Percentiles rank a stretch among this genome's conserved stretches.
Evolutionary conservation across 768 basidiomycete species (phyloP).

Genomic region (Tricholoma sp.): DNA sequence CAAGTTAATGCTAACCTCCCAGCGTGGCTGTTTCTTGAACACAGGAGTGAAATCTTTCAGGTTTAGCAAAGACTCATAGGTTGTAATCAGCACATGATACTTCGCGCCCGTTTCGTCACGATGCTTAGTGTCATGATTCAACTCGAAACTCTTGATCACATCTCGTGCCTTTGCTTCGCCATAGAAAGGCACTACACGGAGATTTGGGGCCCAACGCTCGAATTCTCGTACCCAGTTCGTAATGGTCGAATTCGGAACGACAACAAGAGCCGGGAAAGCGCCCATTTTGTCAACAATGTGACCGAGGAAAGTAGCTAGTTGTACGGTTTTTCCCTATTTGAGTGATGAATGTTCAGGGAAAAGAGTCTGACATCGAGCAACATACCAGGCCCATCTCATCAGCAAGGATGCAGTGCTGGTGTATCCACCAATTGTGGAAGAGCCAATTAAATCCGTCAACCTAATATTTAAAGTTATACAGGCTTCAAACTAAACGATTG

Average conservation of each 20-base stretch:
- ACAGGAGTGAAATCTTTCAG: conserved; percentile 63
- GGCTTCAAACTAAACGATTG: conserved; percentile 3
- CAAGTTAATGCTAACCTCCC: conserved; percentile 54
- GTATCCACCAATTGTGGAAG: conserved; percentile 83
- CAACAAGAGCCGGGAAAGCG: conserved; percentile 77
- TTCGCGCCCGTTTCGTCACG: conserved; percentile 47
- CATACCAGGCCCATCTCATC: conserved; percentile 95
- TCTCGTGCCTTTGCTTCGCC: conserved; percentile 79
- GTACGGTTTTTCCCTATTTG: conserved; percentile 82
- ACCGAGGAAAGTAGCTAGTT: conserved; percentile 81
- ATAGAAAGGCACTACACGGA: conserved; percentile 79
- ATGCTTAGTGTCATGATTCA: conserved; percentile 51
- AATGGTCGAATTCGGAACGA: conserved; percentile 96
- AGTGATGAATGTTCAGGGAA: background rate
- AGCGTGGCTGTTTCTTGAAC: conserved; percentile 80
- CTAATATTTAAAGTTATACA: conserved; percentile 27
- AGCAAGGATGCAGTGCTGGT: conserved; percentile 82
- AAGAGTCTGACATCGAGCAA: background rate
- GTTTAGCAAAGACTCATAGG: conserved; percentile 80
- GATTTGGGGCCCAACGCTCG: conserved; percentile 72
- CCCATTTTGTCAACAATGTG: conserved; percentile 49
- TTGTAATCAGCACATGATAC: conserved; percentile 89
- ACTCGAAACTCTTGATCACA: conserved; percentile 76
- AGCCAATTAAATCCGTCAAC: conserved; percentile 83
- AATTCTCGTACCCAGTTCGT: conserved; percentile 96